Percentiles rank a stretch among this genome's conserved stretches.
Evolutionary conservation across 345 rosid genomes (phyloP).

Genomic region (Geranium brycei): DNA sequence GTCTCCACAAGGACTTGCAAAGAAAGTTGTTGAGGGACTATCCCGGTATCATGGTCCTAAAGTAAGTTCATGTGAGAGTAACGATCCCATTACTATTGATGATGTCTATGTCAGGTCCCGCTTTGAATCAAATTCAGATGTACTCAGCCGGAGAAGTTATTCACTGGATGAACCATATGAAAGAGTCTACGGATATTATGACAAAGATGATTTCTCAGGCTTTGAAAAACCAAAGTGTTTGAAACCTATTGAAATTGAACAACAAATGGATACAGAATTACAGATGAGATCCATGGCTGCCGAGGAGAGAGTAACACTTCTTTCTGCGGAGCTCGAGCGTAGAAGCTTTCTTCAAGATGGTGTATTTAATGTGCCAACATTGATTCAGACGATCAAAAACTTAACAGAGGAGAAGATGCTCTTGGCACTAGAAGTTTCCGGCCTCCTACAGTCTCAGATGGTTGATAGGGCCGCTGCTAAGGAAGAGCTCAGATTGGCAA

Average conservation of each 20-base stretch:
- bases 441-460: constrained; percentile 50
- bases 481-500: constrained; percentile 46
- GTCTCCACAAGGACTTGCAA: constrained; percentile 75
- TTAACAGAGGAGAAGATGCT: constrained; percentile 53
- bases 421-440: constrained; percentile 62
- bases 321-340: constrained; percentile 58
- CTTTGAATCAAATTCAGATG: constrained; percentile 33
- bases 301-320: constrained; percentile 48
- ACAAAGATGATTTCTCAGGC: constrained; percentile 20
- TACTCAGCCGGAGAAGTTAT: constrained; percentile 25
- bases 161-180: constrained; percentile 34
- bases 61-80: constrained; percentile 31
- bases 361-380: constrained; percentile 47
- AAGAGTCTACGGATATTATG: constrained; percentile 17
- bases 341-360: constrained; percentile 38
- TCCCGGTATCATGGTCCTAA: constrained; percentile 38
- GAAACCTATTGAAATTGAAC: constrained; percentile 26
- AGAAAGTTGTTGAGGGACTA: constrained; percentile 74
- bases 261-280: constrained; percentile 40
- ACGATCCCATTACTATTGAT: constrained; percentile 61
- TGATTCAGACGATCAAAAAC: constrained; percentile 45
- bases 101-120: constrained; percentile 53
- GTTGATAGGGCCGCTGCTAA: constrained; percentile 48
- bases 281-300: constrained; percentile 53
- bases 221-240: constrained; percentile 20